These are phyloP conservation scores for Aurinia saxatilis DNA, from an alignment of 345 rosid genomes.

Conservation along the genomic window DNA sequence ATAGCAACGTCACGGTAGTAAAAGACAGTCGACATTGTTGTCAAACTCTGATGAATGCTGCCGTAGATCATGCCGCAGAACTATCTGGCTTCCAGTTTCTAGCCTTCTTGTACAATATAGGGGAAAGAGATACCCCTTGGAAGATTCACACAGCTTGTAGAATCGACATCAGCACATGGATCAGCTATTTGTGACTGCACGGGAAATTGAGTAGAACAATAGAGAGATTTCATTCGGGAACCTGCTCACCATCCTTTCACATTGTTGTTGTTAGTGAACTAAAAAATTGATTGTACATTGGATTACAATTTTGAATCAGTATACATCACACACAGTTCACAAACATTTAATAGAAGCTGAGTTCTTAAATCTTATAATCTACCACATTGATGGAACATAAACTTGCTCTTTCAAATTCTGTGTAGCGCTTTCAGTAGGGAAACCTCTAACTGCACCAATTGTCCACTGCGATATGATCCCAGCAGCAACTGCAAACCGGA, in stretches of 20 bases:
- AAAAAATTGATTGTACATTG: slow-evolving; percentile 24
- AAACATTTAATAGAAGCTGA: slow-evolving; percentile 3
- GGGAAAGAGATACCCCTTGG: neutral
- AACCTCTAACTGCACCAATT: slow-evolving; percentile 80
- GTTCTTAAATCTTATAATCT: slow-evolving; percentile 21
- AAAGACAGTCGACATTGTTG: neutral
- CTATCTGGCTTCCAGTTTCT: neutral
- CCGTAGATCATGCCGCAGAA: neutral
- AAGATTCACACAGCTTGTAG: slow-evolving; percentile 17
- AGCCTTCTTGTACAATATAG: slow-evolving; percentile 16
- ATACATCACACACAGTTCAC: slow-evolving; percentile 14
- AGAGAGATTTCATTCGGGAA: neutral
- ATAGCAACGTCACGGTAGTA: slow-evolving; percentile 3
- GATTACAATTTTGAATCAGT: slow-evolving; percentile 14
- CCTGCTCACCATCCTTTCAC: slow-evolving; percentile 7
- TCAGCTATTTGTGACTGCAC: slow-evolving; percentile 5
- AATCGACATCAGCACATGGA: neutral
- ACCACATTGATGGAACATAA: slow-evolving; percentile 96
- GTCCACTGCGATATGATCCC: slow-evolving; percentile 97
- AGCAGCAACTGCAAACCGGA: slow-evolving; percentile 77
- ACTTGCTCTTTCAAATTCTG: slow-evolving; percentile 94
- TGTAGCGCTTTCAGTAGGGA: slow-evolving; percentile 84
- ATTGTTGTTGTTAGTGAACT: slow-evolving; percentile 13
- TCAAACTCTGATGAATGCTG: slow-evolving; percentile 1
- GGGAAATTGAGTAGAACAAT: neutral